These are phyloP conservation scores for Leishmania guyanensis DNA, from an alignment of 208 protist species.

Conservation along the genomic window DNA sequence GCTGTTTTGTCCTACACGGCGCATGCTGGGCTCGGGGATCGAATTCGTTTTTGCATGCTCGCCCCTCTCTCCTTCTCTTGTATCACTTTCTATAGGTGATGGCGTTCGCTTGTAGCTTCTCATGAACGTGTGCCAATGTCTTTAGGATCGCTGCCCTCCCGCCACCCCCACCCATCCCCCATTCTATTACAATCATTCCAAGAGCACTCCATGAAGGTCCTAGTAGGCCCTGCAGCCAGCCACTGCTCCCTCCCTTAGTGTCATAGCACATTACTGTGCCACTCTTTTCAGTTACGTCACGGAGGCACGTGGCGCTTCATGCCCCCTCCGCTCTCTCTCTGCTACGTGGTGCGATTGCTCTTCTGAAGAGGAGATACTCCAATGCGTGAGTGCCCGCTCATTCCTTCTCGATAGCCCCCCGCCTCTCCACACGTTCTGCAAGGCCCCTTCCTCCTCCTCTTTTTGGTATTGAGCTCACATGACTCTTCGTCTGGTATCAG, in stretches of 20 bases:
- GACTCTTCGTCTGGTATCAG: neutral
- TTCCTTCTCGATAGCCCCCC: neutral
- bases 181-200: neutral
- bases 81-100: neutral
- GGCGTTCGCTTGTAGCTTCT: neutral
- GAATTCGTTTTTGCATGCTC: neutral
- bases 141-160: neutral
- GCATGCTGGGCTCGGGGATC: neutral
- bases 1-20: neutral
- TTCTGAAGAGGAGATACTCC: neutral
- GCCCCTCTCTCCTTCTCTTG: neutral
- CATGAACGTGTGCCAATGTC: neutral
- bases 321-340: neutral
- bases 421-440: neutral
- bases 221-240: neutral
- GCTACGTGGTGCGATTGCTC: neutral
- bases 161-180: neutral
- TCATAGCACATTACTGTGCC: neutral
- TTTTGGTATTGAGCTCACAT: neutral
- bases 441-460: neutral
- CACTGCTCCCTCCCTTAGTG: neutral
- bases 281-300: neutral
- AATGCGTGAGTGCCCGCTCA: neutral
- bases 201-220: neutral
- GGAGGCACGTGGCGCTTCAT: neutral